Evolutionary conservation across 345 rosid species (phyloP).

Genomic region (Camelina hispida): DNA sequence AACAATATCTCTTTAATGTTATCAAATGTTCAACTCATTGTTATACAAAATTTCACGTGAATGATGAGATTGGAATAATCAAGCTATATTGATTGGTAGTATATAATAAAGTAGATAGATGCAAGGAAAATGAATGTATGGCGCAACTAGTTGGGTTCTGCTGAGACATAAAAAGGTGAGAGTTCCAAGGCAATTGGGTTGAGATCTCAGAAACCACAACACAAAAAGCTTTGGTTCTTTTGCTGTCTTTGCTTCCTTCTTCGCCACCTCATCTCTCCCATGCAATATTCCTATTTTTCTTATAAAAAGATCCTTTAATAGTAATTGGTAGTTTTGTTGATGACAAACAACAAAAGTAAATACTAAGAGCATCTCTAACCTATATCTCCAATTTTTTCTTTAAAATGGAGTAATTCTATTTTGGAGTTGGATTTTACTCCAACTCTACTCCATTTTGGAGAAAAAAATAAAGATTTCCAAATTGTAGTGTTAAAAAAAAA

Average conservation of each 20-base stretch:
- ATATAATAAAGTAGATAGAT: conserved; percentile 24
- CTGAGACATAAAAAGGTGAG: conserved; percentile 42
- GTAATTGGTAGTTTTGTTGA: neutral
- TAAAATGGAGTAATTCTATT: no score
- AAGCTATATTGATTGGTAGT: neutral
- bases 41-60: conserved; percentile 34
- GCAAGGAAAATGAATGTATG: conserved; percentile 27
- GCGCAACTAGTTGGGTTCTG: conserved; percentile 42
- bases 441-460: no score
- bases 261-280: conserved; percentile 45
- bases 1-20: neutral
- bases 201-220: conserved; percentile 39
- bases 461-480: no score
- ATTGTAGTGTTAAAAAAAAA: no score
- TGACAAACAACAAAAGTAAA: conserved; percentile 9
- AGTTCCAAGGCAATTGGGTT: conserved; percentile 47
- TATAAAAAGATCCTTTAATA: neutral
- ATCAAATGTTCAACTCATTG: neutral
- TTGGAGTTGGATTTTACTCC: no score
- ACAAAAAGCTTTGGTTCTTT: conserved; percentile 43
- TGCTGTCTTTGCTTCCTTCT: conserved; percentile 42
- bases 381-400: no score
- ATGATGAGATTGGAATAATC: conserved; percentile 30
- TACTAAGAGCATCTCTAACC: no score
- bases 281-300: conserved; percentile 37